Evolutionary conservation across 208 protist genomes (phyloP), one percentile per base, ranked within the genome.

Genomic region (Crithidia acanthocephali): DNA sequence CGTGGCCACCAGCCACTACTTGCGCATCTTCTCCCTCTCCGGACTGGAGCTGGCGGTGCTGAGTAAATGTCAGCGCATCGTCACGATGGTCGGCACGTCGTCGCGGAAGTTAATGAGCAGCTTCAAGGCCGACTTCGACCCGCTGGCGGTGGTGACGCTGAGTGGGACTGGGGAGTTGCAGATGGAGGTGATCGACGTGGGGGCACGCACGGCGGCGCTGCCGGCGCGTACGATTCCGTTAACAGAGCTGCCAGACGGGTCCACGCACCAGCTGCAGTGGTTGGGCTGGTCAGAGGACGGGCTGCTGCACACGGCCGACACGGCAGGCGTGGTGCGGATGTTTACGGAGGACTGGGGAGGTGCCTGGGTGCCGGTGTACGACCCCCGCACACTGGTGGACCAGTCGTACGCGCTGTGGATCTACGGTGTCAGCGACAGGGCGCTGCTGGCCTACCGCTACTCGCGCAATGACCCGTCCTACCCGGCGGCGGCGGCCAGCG

Each of bases 281-380:
- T 67, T 94, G 27, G 91, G 91, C 15, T 96, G 87, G 87, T 93
- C 89, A 0, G 88, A 96, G 64, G 91, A 96, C 53, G 91, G 91
- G 16, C 84, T 90, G 30, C 86, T 96, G 63, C 89, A 93, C 79
- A 66, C 82, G 27, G 85, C 69, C 23, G 91, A 96, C 69, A 94
- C 87, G 13, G 91, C 91, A 2, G 91, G 91, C 15, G 88, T 96
- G 48, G 80, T 96, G 76, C 87, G 86, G 45, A 80, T 94, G 76
- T 87, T 84, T 75, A 93, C 87, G 35, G 76, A 88, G 53, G 76
- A 71, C 62, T 96, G 88, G 88, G 89, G 89, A 48, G 91, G 91
- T 11, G 59, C 80, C 44, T 96, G 91, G 89, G 69, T 94, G 10
- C 89, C 91, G 8, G 85, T 96, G 25, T 92, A 87, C 72, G 89